Evolutionary conservation across 371 early-diverging fungal genomes (phyloP).

Genomic region (Dinochytrium kinnereticum): DNA sequence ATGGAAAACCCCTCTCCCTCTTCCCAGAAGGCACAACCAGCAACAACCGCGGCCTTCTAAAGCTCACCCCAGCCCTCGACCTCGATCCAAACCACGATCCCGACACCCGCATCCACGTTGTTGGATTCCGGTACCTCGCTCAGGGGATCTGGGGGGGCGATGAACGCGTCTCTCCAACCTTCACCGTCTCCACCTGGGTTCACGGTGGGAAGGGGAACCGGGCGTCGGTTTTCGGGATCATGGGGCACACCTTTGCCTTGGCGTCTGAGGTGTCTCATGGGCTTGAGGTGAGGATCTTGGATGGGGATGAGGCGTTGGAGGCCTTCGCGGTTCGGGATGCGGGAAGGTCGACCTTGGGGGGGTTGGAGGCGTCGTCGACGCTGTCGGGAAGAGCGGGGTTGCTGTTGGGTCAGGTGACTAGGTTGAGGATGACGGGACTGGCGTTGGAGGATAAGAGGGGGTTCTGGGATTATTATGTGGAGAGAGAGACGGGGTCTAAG

Average conservation of each 20-base stretch:
- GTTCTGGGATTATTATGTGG: conserved; percentile 77
- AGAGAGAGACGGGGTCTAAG: conserved; percentile 41
- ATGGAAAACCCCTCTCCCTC: conserved; percentile 73
- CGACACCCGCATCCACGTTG: too few species aligned
- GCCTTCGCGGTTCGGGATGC: too few species aligned
- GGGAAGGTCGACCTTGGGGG: conserved; percentile 53
- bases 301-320: conserved; percentile 31
- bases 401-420: conserved; percentile 67
- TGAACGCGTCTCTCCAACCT: conserved; percentile 5
- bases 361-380: neutral
- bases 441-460: conserved; percentile 76
- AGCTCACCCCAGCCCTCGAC: conserved; percentile 73
- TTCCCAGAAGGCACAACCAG: conserved; percentile 91
- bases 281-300: conserved; percentile 1
- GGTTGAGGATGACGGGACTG: conserved; percentile 76
- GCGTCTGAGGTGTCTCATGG: conserved; percentile 1
- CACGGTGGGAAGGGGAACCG: conserved; percentile 24
- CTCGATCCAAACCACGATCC: too few species aligned
- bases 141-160: neutral
- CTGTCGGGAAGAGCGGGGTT: conserved; percentile 15
- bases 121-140: conserved; percentile 59
- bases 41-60: conserved; percentile 83
- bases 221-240: conserved; percentile 19
- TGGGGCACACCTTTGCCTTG: neutral
- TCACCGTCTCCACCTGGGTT: conserved; percentile 1